Evolutionary conservation across 257 asterid species (phyloP), one percentile per base, ranked within the genome.

Genomic region (Solanum sparsipilum): DNA sequence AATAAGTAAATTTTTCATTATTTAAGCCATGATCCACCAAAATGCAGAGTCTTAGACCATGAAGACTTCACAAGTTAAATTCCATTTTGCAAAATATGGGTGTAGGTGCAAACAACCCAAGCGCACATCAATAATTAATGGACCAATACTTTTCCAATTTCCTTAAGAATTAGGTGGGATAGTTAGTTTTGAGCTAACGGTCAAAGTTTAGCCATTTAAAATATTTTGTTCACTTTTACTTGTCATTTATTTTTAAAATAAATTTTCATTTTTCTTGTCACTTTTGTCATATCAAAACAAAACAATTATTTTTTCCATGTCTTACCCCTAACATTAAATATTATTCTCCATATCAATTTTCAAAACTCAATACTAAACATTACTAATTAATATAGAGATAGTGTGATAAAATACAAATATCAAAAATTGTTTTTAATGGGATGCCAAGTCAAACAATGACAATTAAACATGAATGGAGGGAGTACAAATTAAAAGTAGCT

Each of bases 381-480:
- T 44, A 39, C 44, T 39, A 20, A 18, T 56, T 20, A 56, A 56
- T 18, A 56, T 6, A 56, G 2, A 0, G 0, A 56, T 18, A 20
- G 25, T 56, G 11, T 56, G 65, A 56, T 20, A 56, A 3, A 7
- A 56, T 56, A 7, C 25, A 20, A 0, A 3, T 56, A 56, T 20
- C 4, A 1, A 20, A 13, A 56, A 56, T 56, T 56, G 3, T 0
- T 20, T 18, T 18, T 18, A 56, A 7, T 1, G 11, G 2, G 2
- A 0, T 56, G 4, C 4, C 25, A 56, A 18, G 9, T 56, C 2
- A 56, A 18, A 56, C 0, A 56, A 0, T 18, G 5, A 56, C 11
- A 56, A 18, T 0, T 56, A 56, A 56, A 56, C 1, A 56, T 56
- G 0, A 56, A 7, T 56, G 2, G 4, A 56, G 65, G 5, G 3